Base-by-base conservation (phyloP, 805 yeast species). In the Huiozyma sinensis region DNA sequence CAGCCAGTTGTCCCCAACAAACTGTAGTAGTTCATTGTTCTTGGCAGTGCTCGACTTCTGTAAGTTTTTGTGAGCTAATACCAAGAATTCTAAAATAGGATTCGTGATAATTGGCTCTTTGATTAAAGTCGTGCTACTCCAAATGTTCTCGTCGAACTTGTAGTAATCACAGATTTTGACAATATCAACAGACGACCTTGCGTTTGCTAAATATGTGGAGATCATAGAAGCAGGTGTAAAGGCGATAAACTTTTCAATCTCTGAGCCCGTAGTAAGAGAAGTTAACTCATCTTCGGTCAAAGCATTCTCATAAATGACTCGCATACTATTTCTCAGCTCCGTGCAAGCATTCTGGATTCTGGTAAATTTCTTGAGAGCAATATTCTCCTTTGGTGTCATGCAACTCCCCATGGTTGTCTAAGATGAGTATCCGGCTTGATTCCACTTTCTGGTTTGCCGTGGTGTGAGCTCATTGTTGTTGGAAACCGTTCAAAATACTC, bases 1-100 rank as follows among this genome's bases (percentile, higher is more conserved):
- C 44, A 88, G 63, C 40, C 85, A 72, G 2, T 94, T 77, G 63
- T 87, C 95, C 7, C 95, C 96, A 31, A 83, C 64, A 55, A 83
- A 86, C 61, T 85, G 95, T 17, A 86, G 68, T 13, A 42, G 41
- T n/a, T 42, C 41, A 38, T 45, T 42, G 10, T 36, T 38, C 33
- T 39, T 28, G 9, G 24, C 17, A 36, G 38, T 47, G 24, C 42
- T 39, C 7, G 36, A 32, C 11, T 42, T 41, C 24, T 43, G 41
- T 27, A 46, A 38, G 11, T 39, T 41, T 35, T 40, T 48, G 30
- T 51, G 54, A n/a, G 43, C 17, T 13, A 45, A 47, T 1, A 50
- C 50, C 29, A 48, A 36, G 11, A 46, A 32, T 38, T 47, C 47
- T 37, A 50, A 38, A 2, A 41, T 6, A 7, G 39, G 36, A 33